phyloP scores from a whole-genome alignment of 495 filamentous ascomycete genomes.

The Friedmanniomyces simplex region DNA sequence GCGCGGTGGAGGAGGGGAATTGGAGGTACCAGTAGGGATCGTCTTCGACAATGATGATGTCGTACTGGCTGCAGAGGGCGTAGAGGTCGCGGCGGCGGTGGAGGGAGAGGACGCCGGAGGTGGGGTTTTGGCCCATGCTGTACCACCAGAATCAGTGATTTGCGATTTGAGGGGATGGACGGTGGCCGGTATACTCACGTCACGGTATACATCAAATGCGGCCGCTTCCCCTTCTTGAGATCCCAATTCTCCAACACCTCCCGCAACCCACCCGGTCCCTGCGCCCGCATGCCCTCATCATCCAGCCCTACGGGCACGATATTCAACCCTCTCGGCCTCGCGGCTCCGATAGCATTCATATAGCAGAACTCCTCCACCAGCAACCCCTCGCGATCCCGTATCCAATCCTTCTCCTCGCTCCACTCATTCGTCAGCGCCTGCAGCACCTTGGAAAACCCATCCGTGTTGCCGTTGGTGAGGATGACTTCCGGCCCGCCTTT shows the following conservation, averaged over 20 bases:
- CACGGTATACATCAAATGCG: conserved; percentile 83
- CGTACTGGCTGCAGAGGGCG: conserved; percentile 66
- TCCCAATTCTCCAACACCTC: conserved; percentile 82
- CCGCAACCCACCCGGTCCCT: conserved; percentile 58
- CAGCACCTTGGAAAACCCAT: conserved; percentile 69
- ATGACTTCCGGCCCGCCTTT: conserved; percentile 62
- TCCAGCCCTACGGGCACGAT: conserved; percentile 65
- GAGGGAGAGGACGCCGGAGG: conserved; percentile 59
- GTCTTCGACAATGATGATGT: conserved; percentile 89
- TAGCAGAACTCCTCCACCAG: conserved; percentile 72
- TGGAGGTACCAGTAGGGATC: conserved; percentile 96
- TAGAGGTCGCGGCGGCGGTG: conserved; percentile 69
- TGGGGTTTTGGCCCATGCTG: conserved; percentile 88
- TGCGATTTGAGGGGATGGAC: not conserved
- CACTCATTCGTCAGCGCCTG: conserved; percentile 64
- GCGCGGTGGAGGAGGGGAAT: conserved; percentile 54
- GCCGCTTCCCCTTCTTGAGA: conserved; percentile 54
- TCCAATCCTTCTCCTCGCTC: conserved; percentile 54
- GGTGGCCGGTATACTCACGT: conserved; percentile 49
- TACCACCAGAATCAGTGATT: not conserved
- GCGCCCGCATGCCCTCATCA: conserved; percentile 58
- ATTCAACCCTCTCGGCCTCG: conserved; percentile 57
- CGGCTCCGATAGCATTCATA: conserved; percentile 58
- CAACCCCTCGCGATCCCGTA: conserved; percentile 57
- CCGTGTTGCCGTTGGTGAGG: conserved; percentile 69